Evolutionary conservation across 176 grass and related monocot species (phyloP).

Genomic region (Cenchrus fungigraminus): DNA sequence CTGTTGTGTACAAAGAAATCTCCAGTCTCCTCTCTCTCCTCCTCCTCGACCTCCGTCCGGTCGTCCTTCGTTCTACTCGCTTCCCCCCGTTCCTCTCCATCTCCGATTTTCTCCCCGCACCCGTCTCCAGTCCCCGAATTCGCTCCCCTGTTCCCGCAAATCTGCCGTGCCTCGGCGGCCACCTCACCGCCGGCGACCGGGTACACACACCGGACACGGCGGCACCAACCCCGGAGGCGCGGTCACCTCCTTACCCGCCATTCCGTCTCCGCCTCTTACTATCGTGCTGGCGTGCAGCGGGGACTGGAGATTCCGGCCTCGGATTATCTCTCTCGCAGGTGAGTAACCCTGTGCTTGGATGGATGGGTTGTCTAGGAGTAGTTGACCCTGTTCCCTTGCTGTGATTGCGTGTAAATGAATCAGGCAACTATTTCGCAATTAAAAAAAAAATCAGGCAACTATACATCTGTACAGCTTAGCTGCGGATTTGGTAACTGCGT

Average conservation of each 20-base stretch:
- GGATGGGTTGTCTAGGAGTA: neutral
- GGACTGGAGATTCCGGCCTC: constrained; percentile 15
- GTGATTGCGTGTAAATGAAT: neutral
- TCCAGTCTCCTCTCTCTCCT: neutral
- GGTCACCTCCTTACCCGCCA: neutral
- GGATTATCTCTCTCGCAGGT: neutral
- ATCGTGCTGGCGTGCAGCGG: neutral
- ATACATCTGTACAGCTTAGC: neutral
- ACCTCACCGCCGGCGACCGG: neutral
- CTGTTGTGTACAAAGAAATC: neutral
- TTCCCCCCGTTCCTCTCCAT: neutral
- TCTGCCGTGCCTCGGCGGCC: neutral
- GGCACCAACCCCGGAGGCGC: neutral
- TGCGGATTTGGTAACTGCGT: neutral
- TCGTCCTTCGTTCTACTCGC: neutral
- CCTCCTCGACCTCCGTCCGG: too few relatives aligned
- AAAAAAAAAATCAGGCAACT: neutral
- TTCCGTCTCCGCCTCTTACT: neutral
- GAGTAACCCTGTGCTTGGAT: neutral
- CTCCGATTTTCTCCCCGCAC: neutral
- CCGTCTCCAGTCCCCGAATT: neutral
- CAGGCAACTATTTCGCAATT: too few relatives aligned
- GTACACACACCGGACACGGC: too few relatives aligned
- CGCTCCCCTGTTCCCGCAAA: neutral
- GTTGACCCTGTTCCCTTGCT: neutral